phyloP scores from a whole-genome alignment of 108 stramenopile genomes.

The Nitzschia putrida region DNA sequence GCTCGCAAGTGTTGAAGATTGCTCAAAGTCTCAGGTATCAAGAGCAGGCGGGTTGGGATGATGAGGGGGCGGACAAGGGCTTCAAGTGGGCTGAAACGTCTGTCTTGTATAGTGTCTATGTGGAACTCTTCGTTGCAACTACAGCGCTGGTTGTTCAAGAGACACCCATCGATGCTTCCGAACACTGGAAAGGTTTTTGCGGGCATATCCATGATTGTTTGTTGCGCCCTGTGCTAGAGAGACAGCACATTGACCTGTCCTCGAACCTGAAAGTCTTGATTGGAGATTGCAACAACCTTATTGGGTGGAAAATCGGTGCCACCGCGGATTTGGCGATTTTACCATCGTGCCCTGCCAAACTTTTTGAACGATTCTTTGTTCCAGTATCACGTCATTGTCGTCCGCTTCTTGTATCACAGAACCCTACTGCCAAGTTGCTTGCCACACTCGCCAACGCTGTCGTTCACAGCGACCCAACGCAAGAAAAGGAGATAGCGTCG shows the following conservation, averaged over 20 bases:
- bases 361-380: slow-evolving; percentile 1
- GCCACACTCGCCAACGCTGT: slow-evolving; percentile 24
- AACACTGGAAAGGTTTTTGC: slow-evolving; percentile 19
- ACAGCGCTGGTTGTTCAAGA: slow-evolving; percentile 27
- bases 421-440: slow-evolving; percentile 9
- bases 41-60: slow-evolving; percentile 23
- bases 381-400: slow-evolving; percentile 7
- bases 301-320: background rate
- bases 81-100: slow-evolving; percentile 13
- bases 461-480: background rate
- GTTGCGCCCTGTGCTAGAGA: slow-evolving; percentile 20
- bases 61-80: background rate
- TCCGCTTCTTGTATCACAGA: background rate
- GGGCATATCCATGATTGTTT: background rate
- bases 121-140: slow-evolving; percentile 28
- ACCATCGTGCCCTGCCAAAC: background rate
- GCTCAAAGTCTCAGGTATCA: slow-evolving; percentile 33
- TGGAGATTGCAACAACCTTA: slow-evolving; percentile 4
- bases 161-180: slow-evolving; percentile 1
- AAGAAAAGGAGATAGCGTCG: slow-evolving; percentile 3
- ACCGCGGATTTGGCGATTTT: background rate
- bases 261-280: slow-evolving; percentile 21
- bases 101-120: slow-evolving; percentile 22
- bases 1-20: slow-evolving; percentile 20
- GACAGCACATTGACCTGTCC: slow-evolving; percentile 16